Conservation (phyloP, 139 green algal genomes). For the Spirogloea muscicola region DNA sequence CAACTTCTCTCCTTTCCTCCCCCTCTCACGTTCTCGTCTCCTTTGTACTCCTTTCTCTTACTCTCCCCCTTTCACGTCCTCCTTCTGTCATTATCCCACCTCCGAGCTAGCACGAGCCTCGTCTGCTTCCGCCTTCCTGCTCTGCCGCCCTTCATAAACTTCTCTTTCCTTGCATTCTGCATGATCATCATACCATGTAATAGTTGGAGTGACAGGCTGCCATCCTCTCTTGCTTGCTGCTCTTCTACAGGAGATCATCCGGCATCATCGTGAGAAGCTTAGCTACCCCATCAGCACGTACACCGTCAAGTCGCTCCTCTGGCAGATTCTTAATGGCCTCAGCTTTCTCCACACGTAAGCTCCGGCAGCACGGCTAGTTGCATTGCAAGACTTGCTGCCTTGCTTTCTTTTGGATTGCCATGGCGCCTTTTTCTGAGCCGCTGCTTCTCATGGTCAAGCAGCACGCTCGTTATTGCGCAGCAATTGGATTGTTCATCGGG, state of each 20-base stretch:
- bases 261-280: slow-evolving; percentile 44
- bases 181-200: too few relatives aligned
- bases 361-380: neutral
- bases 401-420: too few relatives aligned
- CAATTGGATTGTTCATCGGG: slow-evolving; percentile 56
- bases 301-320: slow-evolving; percentile 56
- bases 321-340: slow-evolving; percentile 55
- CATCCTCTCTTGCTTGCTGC: neutral
- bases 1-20: neutral
- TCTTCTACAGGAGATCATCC: slow-evolving; percentile 36
- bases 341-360: slow-evolving; percentile 53
- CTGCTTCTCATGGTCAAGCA: too few relatives aligned
- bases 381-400: too few relatives aligned
- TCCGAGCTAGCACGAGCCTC: too few relatives aligned
- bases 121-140: too few relatives aligned
- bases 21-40: slow-evolving; percentile 18
- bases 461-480: too few relatives aligned
- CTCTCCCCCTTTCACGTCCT: slow-evolving; percentile 13
- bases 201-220: too few relatives aligned
- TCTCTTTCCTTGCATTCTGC: too few relatives aligned
- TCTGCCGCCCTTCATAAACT: too few relatives aligned
- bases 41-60: slow-evolving; percentile 8
- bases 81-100: slow-evolving; percentile 21
- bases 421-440: too few relatives aligned
- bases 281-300: slow-evolving; percentile 21